Evolutionary conservation across 2,329 filamentous ascomycete species (phyloP).

Genomic region (Claviceps sp.): DNA sequence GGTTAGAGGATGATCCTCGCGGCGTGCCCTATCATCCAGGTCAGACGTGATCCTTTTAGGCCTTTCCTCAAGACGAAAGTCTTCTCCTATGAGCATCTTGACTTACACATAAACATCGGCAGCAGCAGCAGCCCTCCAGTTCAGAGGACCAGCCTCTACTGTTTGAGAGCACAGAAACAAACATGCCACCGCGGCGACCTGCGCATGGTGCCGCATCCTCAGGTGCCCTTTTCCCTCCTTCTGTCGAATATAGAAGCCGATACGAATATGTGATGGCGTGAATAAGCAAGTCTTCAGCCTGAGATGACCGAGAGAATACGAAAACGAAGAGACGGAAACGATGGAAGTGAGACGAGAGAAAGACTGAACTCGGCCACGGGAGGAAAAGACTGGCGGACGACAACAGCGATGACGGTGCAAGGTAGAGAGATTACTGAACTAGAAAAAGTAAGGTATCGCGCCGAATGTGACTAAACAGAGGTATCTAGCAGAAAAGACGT

Average conservation of each 20-base stretch:
- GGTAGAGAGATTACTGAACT: not conserved
- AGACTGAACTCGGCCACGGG: not conserved
- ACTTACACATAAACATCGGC: conserved; percentile 13
- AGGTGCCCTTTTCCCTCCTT: not conserved
- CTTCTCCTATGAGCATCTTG: not conserved
- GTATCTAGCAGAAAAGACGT: not conserved
- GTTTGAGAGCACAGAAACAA: conserved; percentile 16
- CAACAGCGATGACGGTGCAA: not conserved
- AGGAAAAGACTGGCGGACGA: not conserved
- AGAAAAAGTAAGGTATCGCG: not conserved
- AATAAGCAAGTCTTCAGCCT: not conserved
- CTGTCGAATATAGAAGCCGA: not conserved
- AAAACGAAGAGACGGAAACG: not conserved
- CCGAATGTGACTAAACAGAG: not conserved
- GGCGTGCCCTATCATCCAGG: conserved; percentile 9
- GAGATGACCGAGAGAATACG: not conserved
- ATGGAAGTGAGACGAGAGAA: not conserved
- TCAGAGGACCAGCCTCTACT: conserved; percentile 22
- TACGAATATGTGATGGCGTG: not conserved
- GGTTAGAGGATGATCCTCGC: conserved; percentile 6
- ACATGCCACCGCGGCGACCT: conserved; percentile 12
- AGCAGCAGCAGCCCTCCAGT: conserved; percentile 15
- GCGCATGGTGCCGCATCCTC: conserved; percentile 4
- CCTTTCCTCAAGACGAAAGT: not conserved
- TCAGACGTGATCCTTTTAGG: not conserved